phyloP scores from a whole-genome alignment of 202 grass and related monocot genomes.

The Hordeum pubiflorum region DNA sequence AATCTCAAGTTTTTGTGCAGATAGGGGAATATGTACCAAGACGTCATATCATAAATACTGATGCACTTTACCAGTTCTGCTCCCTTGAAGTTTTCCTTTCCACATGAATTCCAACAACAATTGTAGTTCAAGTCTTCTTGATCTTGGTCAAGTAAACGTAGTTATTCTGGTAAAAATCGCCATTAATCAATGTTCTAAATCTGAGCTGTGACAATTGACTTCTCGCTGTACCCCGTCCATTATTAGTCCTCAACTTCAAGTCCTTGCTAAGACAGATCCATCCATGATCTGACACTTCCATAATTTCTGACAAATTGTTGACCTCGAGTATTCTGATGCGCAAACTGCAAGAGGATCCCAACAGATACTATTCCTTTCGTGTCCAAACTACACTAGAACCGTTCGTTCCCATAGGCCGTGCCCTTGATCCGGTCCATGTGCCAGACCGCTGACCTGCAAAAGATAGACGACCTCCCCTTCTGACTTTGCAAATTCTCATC shows the following conservation, averaged over 20 bases:
- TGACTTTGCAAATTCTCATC: constrained; percentile 24
- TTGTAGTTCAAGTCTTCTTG: constrained; percentile 18
- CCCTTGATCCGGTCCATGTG: constrained; percentile 46
- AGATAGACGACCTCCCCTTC: constrained; percentile 18
- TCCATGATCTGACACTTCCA: constrained; percentile 38
- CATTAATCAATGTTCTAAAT: constrained; percentile 12
- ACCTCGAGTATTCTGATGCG: constrained; percentile 39
- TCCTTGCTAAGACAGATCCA: constrained; percentile 29
- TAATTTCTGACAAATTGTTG: constrained; percentile 46
- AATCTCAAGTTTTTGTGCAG: neutral
- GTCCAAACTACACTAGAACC: constrained; percentile 36
- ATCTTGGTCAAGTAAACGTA: constrained; percentile 29
- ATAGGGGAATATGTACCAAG: constrained; percentile 5
- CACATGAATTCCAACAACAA: neutral
- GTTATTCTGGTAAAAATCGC: constrained; percentile 1
- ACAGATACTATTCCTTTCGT: constrained; percentile 12
- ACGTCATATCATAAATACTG: neutral
- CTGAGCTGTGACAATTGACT: constrained; percentile 32
- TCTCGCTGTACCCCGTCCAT: constrained; percentile 6
- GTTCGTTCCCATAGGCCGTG: constrained; percentile 20
- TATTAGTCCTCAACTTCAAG: constrained; percentile 14
- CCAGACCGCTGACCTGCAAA: neutral
- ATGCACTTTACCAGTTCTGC: neutral
- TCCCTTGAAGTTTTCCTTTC: neutral
- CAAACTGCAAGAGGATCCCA: constrained; percentile 33